Evolutionary conservation across 306 rosid species (phyloP).

Genomic region (Acacia acuminata): DNA sequence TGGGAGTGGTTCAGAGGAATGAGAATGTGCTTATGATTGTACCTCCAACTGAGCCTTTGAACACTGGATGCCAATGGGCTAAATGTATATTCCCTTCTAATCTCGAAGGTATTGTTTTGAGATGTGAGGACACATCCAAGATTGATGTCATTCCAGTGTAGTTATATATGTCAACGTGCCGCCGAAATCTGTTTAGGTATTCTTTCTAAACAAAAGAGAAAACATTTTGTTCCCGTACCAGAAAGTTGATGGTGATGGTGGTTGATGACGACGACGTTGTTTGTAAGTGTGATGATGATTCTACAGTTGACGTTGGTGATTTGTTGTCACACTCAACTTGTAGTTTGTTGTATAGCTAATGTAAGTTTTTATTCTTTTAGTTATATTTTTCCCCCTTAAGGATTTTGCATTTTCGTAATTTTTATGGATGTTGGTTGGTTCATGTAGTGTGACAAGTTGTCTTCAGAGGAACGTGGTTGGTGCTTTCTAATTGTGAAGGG

Average conservation of each 20-base stretch:
- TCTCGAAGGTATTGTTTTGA: conserved; percentile 95
- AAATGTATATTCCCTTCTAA: conserved; percentile 90
- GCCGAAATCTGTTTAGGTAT: conserved; percentile 36
- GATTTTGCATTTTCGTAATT: conserved; percentile 26
- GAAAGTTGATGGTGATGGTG: conserved; percentile 34
- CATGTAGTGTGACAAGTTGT: conserved; percentile 37
- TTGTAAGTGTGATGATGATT: conserved; percentile 64
- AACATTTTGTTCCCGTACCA: conserved; percentile 36
- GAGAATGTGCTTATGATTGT: conserved; percentile 97
- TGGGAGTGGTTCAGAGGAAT: conserved; percentile 98
- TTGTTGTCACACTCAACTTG: conserved; percentile 34
- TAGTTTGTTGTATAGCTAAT: conserved; percentile 60
- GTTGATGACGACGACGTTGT: conserved; percentile 31
- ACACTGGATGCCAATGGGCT: conserved; percentile 94
- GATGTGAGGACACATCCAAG: conserved; percentile 87
- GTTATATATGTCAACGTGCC: conserved; percentile 22
- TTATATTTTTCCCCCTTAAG: conserved; percentile 14
- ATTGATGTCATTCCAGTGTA: conserved; percentile 95
- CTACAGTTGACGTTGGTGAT: conserved; percentile 31
- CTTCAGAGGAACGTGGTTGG: conserved; percentile 26
- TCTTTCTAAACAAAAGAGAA: conserved; percentile 27
- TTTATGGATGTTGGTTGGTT: conserved; percentile 32
- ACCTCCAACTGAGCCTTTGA: conserved; percentile 89
- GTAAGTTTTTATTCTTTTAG: conserved; percentile 50
- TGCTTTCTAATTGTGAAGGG: conserved; percentile 24